A percentile compares a stretch with the other conserved stretches of the same genome.
Conservation (phyloP, 371 early-diverging fungal species). For the Mortierella sp. region DNA sequence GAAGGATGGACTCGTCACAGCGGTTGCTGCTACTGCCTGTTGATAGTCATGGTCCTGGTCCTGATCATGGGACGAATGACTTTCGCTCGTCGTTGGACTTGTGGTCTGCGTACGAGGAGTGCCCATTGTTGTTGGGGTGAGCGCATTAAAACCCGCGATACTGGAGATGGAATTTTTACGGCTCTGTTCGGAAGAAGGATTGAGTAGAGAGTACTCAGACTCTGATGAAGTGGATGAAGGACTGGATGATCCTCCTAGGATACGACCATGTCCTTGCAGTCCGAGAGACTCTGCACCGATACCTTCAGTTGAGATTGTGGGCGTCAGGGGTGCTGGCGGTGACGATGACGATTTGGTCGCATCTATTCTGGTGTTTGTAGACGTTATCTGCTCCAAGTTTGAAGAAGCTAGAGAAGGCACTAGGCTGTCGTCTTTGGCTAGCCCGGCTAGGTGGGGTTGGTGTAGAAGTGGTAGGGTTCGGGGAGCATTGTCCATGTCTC, state of each 20-base stretch:
- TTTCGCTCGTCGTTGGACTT: neutral
- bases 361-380: neutral
- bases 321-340: neutral
- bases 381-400: neutral
- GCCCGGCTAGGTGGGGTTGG: neutral
- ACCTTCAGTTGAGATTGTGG: conserved; percentile 4
- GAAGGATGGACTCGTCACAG: conserved; percentile 28
- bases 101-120: neutral
- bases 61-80: conserved; percentile 8
- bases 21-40: neutral
- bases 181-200: conserved; percentile 39
- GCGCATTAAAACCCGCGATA: conserved; percentile 9
- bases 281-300: neutral
- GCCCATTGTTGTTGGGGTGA: conserved; percentile 2
- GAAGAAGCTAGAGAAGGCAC: conserved; percentile 10
- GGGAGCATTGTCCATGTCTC: conserved; percentile 19
- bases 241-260: conserved; percentile 18
- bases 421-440: conserved; percentile 5
- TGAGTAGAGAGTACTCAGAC: conserved; percentile 43
- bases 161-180: conserved; percentile 37
- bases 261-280: conserved; percentile 1
- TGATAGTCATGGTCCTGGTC: conserved; percentile 1
- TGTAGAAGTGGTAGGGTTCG: neutral
- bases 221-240: conserved; percentile 20
- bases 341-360: neutral